Percentiles rank a stretch among this genome's conserved stretches.
Conservation (phyloP, 2,329 filamentous ascomycete species). For the Penicillium sp. region DNA sequence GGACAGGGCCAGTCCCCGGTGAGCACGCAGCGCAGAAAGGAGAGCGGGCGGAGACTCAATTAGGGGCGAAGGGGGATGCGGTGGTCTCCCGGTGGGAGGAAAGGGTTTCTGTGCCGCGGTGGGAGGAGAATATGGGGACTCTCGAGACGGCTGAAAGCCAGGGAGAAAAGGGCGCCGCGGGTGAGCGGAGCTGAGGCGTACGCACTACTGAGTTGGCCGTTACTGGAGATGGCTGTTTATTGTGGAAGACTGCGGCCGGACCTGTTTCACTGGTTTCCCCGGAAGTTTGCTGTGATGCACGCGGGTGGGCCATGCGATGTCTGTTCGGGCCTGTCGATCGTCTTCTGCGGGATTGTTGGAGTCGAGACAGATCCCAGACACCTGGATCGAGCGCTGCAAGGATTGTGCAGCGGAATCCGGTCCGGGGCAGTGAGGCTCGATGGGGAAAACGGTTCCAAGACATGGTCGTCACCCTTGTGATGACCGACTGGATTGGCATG, state of each 20-base stretch:
- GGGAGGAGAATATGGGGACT: slow-evolving; percentile 38
- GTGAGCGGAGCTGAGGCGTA: slow-evolving; percentile 21
- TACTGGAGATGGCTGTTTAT: too few relatives aligned
- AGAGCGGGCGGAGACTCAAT: slow-evolving; percentile 27
- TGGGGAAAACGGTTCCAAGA: slow-evolving; percentile 6
- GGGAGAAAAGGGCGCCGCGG: slow-evolving; percentile 8
- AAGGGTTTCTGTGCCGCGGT: slow-evolving; percentile 28
- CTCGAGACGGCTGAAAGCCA: slow-evolving; percentile 30
- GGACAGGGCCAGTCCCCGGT: slow-evolving; percentile 9
- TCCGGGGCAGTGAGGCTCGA: slow-evolving; percentile 4
- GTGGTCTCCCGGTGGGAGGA: slow-evolving; percentile 31
- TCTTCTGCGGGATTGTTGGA: slow-evolving; percentile 11
- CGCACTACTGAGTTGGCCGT: not conserved
- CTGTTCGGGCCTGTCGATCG: slow-evolving; percentile 5
- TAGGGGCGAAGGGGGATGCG: slow-evolving; percentile 27
- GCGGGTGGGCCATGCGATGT: slow-evolving; percentile 6
- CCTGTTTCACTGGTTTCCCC: too few relatives aligned
- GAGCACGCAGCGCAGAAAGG: slow-evolving; percentile 7
- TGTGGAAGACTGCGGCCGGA: too few relatives aligned
- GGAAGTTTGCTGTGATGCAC: too few relatives aligned
- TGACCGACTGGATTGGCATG: too few relatives aligned
- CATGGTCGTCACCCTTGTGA: too few relatives aligned
- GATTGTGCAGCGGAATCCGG: slow-evolving; percentile 10
- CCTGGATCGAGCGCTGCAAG: slow-evolving; percentile 17
- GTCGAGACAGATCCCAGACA: slow-evolving; percentile 5